phyloP scores from a whole-genome alignment of 1,284 basidiomycete species.

The Cutaneotrichosporon cutaneum region DNA sequence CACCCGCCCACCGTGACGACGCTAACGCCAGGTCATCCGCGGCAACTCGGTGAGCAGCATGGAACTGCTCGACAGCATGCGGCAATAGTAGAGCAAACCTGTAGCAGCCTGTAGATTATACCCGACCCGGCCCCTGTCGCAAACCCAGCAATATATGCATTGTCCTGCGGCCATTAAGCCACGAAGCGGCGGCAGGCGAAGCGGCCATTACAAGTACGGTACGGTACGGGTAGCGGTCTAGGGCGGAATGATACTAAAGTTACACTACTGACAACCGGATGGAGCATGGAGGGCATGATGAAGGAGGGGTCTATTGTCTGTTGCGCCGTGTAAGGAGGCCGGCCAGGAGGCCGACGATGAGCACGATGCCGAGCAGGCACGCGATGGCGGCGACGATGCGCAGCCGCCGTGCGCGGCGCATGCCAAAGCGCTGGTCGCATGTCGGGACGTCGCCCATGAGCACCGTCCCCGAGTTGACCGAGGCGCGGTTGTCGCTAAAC shows the following conservation, averaged over 20 bases:
- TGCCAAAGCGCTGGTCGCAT: slow-evolving; percentile 11
- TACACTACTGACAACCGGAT: slow-evolving; percentile 4
- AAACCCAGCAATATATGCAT: slow-evolving; percentile 7
- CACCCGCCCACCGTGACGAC: no score
- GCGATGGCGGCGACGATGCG: slow-evolving; percentile 16
- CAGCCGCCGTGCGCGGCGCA: slow-evolving; percentile 3
- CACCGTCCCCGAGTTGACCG: slow-evolving; percentile 2
- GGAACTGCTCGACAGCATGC: slow-evolving; percentile 51
- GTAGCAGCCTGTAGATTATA: slow-evolving; percentile 2
- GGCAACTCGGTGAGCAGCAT: slow-evolving; percentile 87
- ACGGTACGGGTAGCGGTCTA: background rate
- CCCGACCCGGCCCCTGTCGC: background rate
- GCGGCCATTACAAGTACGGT: background rate
- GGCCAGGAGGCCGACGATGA: slow-evolving; percentile 33
- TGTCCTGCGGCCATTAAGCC: slow-evolving; percentile 6
- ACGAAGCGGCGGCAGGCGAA: background rate
- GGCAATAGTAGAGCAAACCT: slow-evolving; percentile 17
- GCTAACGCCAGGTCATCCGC: slow-evolving; percentile 71
- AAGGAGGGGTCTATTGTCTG: background rate
- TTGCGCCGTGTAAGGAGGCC: slow-evolving; percentile 27
- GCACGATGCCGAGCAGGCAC: slow-evolving; percentile 23
- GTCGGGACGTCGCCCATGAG: slow-evolving; percentile 19
- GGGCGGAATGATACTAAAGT: background rate
- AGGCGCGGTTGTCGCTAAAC: background rate
- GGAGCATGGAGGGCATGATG: background rate